A percentile compares a stretch with the other conserved stretches of the same genome.
Conservation (phyloP, 2,329 filamentous ascomycete genomes). For the Monosporascus sp. region DNA sequence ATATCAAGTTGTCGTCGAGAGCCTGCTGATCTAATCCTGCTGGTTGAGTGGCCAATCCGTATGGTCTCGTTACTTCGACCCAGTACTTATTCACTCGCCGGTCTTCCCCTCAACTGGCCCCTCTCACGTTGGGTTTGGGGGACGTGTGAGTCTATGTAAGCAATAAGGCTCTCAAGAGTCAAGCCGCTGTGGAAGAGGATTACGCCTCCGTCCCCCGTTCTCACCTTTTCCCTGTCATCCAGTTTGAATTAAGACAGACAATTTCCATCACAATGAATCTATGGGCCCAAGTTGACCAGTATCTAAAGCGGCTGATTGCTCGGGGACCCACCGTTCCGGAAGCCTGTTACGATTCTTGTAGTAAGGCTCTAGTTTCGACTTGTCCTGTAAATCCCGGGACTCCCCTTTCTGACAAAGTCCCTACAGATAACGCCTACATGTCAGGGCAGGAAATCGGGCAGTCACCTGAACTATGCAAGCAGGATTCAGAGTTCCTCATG, state of each 20-base stretch:
- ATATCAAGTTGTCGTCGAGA: too few relatives aligned
- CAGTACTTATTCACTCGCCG: too few relatives aligned
- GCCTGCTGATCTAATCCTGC: too few relatives aligned
- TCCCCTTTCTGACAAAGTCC: not conserved
- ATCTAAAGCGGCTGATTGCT: not conserved
- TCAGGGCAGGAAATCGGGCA: not conserved
- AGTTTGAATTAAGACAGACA: too few relatives aligned
- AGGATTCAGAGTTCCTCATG: not conserved
- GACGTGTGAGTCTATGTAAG: too few relatives aligned
- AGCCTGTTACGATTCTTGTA: not conserved
- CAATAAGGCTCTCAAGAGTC: too few relatives aligned
- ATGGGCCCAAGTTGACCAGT: not conserved
- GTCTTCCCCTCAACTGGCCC: too few relatives aligned
- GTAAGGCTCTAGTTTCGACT: not conserved
- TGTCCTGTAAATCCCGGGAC: not conserved
- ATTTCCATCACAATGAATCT: not conserved
- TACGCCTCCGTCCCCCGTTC: not conserved
- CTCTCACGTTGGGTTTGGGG: too few relatives aligned
- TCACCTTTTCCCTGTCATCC: not conserved
- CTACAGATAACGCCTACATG: not conserved
- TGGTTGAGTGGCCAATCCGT: too few relatives aligned
- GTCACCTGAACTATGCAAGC: not conserved
- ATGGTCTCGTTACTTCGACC: too few relatives aligned
- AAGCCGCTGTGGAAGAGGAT: too few relatives aligned
- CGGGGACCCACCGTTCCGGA: not conserved